These are phyloP conservation scores for Diutina catenulata DNA, from an alignment of 1,139 yeast species.

Conservation along the genomic window DNA sequence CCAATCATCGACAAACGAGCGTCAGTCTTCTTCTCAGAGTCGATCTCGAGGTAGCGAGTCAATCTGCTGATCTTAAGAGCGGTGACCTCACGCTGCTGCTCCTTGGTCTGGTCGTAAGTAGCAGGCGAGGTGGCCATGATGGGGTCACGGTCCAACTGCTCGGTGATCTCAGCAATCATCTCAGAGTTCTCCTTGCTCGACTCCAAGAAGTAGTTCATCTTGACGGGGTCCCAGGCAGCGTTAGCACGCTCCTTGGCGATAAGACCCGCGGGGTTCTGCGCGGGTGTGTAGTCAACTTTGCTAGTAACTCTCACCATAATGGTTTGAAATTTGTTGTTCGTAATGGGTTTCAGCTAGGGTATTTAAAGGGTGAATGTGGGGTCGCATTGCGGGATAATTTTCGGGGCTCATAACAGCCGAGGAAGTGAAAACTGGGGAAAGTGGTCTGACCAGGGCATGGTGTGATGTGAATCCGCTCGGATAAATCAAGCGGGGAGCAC, in stretches of 20 bases:
- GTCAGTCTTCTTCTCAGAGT: slow-evolving; percentile 23
- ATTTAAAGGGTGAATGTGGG: not conserved
- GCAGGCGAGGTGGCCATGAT: slow-evolving; percentile 24
- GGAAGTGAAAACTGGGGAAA: no score
- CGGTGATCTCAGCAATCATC: slow-evolving; percentile 22
- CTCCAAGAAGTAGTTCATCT: slow-evolving; percentile 37
- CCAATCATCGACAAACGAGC: slow-evolving; percentile 26
- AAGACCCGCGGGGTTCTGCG: slow-evolving; percentile 27
- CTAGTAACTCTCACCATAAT: slow-evolving; percentile 7
- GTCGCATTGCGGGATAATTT: not conserved
- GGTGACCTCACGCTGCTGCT: slow-evolving; percentile 31
- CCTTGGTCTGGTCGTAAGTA: slow-evolving; percentile 28
- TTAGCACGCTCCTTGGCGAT: slow-evolving; percentile 25
- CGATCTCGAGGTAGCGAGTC: slow-evolving; percentile 33
- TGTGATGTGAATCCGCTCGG: no score
- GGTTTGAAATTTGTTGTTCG: not conserved
- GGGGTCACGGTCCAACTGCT: slow-evolving; percentile 41
- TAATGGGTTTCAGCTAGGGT: not conserved
- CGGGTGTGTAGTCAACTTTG: slow-evolving; percentile 9
- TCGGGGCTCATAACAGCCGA: no score
- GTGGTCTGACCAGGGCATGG: not conserved
- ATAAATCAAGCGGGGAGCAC: no score
- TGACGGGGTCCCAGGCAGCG: slow-evolving; percentile 26
- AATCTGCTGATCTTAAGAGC: slow-evolving; percentile 32
- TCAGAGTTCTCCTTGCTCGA: slow-evolving; percentile 26